These are phyloP conservation scores for Ricinus communis DNA, from an alignment of 345 rosid species.

Conservation along the genomic window DNA sequence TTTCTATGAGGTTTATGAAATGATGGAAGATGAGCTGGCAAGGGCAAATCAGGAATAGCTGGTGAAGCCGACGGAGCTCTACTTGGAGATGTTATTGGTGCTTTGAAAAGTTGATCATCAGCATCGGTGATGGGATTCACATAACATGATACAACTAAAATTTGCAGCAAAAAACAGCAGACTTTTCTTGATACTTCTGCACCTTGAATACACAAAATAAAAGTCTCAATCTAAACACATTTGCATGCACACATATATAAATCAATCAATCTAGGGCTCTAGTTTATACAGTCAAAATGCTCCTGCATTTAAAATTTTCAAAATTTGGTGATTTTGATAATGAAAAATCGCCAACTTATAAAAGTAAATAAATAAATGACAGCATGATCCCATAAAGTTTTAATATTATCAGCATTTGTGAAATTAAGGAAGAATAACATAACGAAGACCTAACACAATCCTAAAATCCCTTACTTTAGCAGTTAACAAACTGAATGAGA, in stretches of 20 bases:
- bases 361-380: too few relatives aligned
- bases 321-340: too few relatives aligned
- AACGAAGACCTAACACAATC: neutral
- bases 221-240: conserved; percentile 9
- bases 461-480: conserved; percentile 9
- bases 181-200: conserved; percentile 47
- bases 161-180: conserved; percentile 34
- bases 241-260: too few relatives aligned
- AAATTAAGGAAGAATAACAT: too few relatives aligned
- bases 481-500: neutral
- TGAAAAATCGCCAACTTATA: too few relatives aligned
- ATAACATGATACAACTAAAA: conserved; percentile 38
- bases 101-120: conserved; percentile 27
- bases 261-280: neutral
- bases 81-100: conserved; percentile 39
- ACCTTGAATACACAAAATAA: neutral
- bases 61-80: conserved; percentile 40
- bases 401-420: too few relatives aligned
- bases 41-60: conserved; percentile 46
- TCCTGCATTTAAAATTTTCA: neutral
- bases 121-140: conserved; percentile 40
- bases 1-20: conserved; percentile 39
- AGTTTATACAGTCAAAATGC: too few relatives aligned
- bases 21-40: conserved; percentile 43
- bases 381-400: too few relatives aligned